Conservation (phyloP, 768 basidiomycete genomes). For the Baorangia bicolor region DNA sequence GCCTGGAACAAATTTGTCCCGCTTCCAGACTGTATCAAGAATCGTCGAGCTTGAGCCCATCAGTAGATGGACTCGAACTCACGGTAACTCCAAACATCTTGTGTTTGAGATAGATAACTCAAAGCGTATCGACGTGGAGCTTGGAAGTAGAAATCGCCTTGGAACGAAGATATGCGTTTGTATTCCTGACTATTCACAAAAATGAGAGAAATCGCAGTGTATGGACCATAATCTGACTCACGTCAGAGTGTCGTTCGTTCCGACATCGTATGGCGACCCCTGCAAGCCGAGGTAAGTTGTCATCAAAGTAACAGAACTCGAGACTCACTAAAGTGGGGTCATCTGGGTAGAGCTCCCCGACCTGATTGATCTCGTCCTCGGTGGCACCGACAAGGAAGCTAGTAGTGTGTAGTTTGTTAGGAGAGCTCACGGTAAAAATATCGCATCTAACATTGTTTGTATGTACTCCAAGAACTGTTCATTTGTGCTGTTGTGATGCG, state of each 20-base stretch:
- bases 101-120: slow-evolving; percentile 10
- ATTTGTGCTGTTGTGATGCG: background rate
- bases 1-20: slow-evolving; percentile 11
- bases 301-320: background rate
- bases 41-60: too few species aligned
- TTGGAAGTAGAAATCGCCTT: too few species aligned
- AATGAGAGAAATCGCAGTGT: background rate
- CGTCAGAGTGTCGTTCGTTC: slow-evolving; percentile 15
- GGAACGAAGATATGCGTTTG: slow-evolving; percentile 23
- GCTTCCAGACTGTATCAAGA: slow-evolving; percentile 13
- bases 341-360: slow-evolving; percentile 2
- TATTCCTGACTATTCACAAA: too few species aligned
- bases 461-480: slow-evolving; percentile 5
- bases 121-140: slow-evolving; percentile 8
- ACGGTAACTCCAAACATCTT: slow-evolving; percentile 17
- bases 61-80: background rate
- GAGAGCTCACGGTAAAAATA: background rate
- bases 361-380: background rate
- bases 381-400: slow-evolving; percentile 14
- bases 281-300: background rate
- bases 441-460: background rate
- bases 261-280: slow-evolving; percentile 32
- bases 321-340: slow-evolving; percentile 1
- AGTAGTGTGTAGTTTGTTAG: background rate
- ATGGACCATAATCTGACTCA: background rate